These are phyloP conservation scores for Blyttiomyces sp. DNA, from an alignment of 371 early-diverging fungal species.

Conservation along the genomic window DNA sequence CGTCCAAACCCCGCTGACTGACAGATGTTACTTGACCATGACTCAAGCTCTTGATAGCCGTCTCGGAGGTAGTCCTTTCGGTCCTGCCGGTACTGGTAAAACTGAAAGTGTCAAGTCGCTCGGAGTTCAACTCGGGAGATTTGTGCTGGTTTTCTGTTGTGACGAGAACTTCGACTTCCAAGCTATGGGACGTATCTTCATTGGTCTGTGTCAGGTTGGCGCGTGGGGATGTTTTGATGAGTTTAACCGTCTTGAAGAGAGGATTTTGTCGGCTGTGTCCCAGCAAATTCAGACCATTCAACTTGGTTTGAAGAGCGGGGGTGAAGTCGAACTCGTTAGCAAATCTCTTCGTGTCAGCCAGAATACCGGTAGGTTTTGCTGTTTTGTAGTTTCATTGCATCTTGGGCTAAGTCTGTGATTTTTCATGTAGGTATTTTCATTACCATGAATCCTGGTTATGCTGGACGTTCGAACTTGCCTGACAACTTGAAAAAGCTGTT, in stretches of 20 bases:
- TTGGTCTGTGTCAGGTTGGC: constrained; percentile 96
- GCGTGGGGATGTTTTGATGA: constrained; percentile 90
- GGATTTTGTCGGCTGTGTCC: constrained; percentile 96
- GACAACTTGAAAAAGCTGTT: constrained; percentile 98
- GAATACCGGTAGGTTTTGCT: too few species aligned
- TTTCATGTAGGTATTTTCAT: constrained; percentile 80
- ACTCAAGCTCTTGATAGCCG: constrained; percentile 92
- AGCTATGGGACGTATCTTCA: constrained; percentile 99
- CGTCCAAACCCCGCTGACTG: constrained; percentile 97
- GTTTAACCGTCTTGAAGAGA: constrained; percentile 94
- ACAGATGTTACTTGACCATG: constrained; percentile 94
- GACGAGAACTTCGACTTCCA: constrained; percentile 99
- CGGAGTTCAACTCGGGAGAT: constrained; percentile 92
- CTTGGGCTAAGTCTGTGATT: constrained; percentile 2
- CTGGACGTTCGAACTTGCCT: constrained; percentile 96
- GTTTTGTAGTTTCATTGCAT: constrained; percentile 2
- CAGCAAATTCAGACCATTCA: constrained; percentile 99
- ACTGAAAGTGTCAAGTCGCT: constrained; percentile 98
- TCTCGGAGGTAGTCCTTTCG: constrained; percentile 96
- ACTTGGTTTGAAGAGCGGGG: constrained; percentile 76
- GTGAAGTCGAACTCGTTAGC: constrained; percentile 89
- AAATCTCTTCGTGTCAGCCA: constrained; percentile 80
- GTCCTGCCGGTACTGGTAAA: constrained; percentile 96
- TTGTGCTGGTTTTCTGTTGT: constrained; percentile 98
- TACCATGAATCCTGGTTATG: constrained; percentile 99